Conservation (phyloP, 768 basidiomycete genomes). For the Amanita polypyramis region DNA sequence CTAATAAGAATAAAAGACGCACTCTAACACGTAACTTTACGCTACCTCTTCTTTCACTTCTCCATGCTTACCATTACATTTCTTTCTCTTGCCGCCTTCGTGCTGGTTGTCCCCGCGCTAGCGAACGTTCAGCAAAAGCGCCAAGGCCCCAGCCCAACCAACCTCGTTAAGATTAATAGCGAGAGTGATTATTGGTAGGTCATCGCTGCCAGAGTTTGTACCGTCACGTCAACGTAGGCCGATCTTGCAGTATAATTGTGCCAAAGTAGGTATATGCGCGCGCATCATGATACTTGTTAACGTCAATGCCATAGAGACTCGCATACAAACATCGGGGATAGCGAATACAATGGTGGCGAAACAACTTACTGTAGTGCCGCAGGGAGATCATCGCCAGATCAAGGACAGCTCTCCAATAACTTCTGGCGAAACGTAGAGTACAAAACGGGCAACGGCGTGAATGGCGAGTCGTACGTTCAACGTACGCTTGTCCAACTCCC, state of each 20-base stretch:
- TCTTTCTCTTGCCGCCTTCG: neutral
- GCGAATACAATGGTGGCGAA: conserved; percentile 44
- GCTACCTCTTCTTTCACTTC: neutral
- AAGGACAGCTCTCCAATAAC: conserved; percentile 33
- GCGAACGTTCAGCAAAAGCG: neutral
- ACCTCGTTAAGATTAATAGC: conserved; percentile 2
- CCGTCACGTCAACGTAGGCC: neutral
- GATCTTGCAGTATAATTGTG: conserved; percentile 3
- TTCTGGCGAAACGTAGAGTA: conserved; percentile 45
- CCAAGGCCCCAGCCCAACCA: conserved; percentile 4
- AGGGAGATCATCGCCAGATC: conserved; percentile 26
- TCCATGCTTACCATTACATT: neutral
- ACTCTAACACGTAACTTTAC: too few relatives aligned
- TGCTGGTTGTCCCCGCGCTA: neutral
- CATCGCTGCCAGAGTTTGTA: neutral
- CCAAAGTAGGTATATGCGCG: conserved; percentile 5
- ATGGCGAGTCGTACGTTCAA: conserved; percentile 33
- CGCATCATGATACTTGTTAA: neutral
- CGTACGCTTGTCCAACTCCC: conserved; percentile 21
- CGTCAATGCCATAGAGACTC: conserved; percentile 19
- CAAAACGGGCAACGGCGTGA: conserved; percentile 28
- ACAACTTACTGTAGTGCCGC: conserved; percentile 41
- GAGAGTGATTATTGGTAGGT: neutral
- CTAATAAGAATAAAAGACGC: too few relatives aligned
- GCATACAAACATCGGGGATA: conserved; percentile 47